phyloP scores from a whole-genome alignment of 208 protist genomes.

The Leishmania martiniquensis region DNA sequence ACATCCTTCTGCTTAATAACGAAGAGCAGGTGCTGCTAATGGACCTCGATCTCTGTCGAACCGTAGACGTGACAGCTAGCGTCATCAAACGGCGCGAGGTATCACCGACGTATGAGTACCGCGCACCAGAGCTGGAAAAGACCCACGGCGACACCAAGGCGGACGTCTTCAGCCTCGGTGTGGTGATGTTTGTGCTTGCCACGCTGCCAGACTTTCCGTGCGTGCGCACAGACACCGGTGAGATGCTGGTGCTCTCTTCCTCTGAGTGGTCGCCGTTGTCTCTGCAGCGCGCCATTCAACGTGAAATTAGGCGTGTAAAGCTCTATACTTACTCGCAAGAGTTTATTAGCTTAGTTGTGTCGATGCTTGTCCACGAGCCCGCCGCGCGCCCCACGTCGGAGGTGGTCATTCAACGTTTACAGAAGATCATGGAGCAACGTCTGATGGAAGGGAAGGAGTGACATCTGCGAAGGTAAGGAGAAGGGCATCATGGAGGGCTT shows the following conservation, averaged over 20 bases:
- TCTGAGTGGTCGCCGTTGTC: constrained; percentile 52
- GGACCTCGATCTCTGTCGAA: constrained; percentile 83
- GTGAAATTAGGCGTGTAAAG: constrained; percentile 38
- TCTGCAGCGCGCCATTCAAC: constrained; percentile 51
- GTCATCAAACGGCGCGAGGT: constrained; percentile 38
- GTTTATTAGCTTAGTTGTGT: constrained; percentile 60
- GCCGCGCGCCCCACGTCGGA: constrained; percentile 43
- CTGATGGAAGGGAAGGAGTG: constrained; percentile 36
- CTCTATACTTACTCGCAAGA: constrained; percentile 59
- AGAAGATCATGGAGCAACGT: constrained; percentile 58
- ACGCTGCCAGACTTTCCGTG: constrained; percentile 75
- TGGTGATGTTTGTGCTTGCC: constrained; percentile 80
- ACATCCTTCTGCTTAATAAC: constrained; percentile 83
- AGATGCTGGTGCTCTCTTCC: constrained; percentile 55
- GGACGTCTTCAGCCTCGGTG: constrained; percentile 89
- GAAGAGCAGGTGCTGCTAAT: constrained; percentile 87
- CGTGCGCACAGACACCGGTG: constrained; percentile 51
- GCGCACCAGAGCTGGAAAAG: constrained; percentile 62
- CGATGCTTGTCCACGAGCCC: constrained; percentile 74
- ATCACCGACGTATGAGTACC: constrained; percentile 83
- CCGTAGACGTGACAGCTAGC: constrained; percentile 51
- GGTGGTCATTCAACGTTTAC: constrained; percentile 47
- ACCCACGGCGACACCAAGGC: constrained; percentile 63
- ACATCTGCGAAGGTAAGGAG: background rate
- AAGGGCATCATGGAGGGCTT: background rate